Conservation (phyloP, 2,329 filamentous ascomycete genomes). For the Epichloe hybrida region DNA sequence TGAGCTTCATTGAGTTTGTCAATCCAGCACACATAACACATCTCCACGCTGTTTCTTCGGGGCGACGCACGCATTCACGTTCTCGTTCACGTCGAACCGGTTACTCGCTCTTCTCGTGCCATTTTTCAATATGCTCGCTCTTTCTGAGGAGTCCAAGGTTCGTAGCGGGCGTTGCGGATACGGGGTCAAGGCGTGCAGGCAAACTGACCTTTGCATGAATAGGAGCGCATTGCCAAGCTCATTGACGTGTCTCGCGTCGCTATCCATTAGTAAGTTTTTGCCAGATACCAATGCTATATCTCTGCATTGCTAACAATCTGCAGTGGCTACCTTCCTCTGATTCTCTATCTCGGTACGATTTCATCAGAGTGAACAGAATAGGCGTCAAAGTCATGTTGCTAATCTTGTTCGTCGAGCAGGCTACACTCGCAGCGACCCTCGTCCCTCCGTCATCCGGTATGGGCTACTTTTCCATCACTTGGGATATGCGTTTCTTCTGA, state of each 20-base stretch:
- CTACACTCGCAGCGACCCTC: slow-evolving; percentile 87
- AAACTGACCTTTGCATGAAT: slow-evolving; percentile 1
- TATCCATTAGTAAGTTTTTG: slow-evolving; percentile 71
- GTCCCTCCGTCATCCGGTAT: slow-evolving; percentile 56
- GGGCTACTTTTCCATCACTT: slow-evolving; percentile 6
- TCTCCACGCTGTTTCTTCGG: background rate
- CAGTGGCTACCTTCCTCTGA: slow-evolving; percentile 90
- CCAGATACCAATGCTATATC: background rate
- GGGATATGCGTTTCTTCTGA: background rate
- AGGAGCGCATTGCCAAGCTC: slow-evolving; percentile 97
- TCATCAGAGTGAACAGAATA: background rate
- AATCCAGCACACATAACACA: background rate
- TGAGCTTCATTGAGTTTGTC: background rate
- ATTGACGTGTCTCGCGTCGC: slow-evolving; percentile 89
- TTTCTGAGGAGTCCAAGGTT: slow-evolving; percentile 98
- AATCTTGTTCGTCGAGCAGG: slow-evolving; percentile 35
- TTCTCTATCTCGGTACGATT: slow-evolving; percentile 78
- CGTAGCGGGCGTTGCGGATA: background rate
- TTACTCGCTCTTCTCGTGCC: background rate
- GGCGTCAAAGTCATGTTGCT: slow-evolving; percentile 8
- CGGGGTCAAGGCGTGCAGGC: background rate
- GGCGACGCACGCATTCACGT: background rate
- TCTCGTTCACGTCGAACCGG: background rate
- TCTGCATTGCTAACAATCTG: slow-evolving; percentile 20
- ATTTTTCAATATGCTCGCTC: slow-evolving; percentile 41